Conservation (phyloP, 768 basidiomycete genomes). For the Dioszegia hungarica region DNA sequence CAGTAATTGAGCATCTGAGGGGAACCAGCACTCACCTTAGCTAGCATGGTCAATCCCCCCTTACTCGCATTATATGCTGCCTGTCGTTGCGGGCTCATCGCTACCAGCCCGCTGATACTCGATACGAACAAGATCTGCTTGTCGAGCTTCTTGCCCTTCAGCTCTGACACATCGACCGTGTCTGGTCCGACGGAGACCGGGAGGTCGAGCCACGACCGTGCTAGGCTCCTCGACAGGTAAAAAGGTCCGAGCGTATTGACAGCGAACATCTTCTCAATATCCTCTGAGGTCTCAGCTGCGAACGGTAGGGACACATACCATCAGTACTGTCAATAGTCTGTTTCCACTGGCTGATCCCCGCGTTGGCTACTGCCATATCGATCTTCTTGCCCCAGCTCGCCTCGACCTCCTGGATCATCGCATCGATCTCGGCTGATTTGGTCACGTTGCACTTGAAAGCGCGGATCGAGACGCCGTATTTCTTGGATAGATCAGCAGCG, state of each 20-base stretch:
- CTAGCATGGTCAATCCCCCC: conserved; percentile 40
- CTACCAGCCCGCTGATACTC: conserved; percentile 42
- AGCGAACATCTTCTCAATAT: conserved; percentile 30
- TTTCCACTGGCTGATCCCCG: conserved; percentile 37
- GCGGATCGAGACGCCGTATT: conserved; percentile 32
- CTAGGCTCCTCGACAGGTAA: conserved; percentile 43
- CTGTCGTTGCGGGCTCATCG: conserved; percentile 47
- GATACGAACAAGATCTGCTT: conserved; percentile 46
- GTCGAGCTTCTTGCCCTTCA: conserved; percentile 14
- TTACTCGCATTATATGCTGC: conserved; percentile 45
- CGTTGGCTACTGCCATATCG: conserved; percentile 46
- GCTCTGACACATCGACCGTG: conserved; percentile 1
- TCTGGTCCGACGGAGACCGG: conserved; percentile 4
- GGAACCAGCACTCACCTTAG: conserved; percentile 29
- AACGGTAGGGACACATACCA: conserved; percentile 16
- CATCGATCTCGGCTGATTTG: conserved; percentile 26
- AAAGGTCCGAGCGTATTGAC: conserved; percentile 44
- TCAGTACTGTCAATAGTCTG: conserved; percentile 36
- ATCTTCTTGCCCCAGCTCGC: conserved; percentile 43
- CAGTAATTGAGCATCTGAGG: background rate
- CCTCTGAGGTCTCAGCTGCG: conserved; percentile 1
- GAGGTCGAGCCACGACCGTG: conserved; percentile 42
- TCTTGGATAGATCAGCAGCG: conserved; percentile 29
- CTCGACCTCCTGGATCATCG: conserved; percentile 32
- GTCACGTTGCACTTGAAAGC: conserved; percentile 44